Evolutionary conservation across 768 basidiomycete genomes (phyloP).

Genomic region (Lenzites betulinus): DNA sequence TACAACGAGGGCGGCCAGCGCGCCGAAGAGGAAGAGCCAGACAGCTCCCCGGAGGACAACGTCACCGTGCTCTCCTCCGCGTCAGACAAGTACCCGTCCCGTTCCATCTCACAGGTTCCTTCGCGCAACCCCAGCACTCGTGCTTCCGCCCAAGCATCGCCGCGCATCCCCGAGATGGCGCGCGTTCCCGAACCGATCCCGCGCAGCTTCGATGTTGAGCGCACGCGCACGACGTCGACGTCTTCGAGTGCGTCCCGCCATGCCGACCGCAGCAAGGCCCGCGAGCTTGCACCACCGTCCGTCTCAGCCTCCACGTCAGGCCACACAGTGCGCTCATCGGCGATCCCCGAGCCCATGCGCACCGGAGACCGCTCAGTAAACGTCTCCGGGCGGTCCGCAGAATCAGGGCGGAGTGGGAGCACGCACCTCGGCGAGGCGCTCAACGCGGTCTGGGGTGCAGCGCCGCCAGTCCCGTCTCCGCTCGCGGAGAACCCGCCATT

Average conservation of each 20-base stretch:
- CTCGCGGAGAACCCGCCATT: conserved; percentile 20
- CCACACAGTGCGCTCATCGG: conserved; percentile 25
- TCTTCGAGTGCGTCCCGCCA: conserved; percentile 20
- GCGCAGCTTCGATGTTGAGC: conserved; percentile 17
- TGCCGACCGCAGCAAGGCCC: conserved; percentile 30
- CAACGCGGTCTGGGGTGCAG: conserved; percentile 50
- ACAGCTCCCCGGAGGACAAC: conserved; percentile 68
- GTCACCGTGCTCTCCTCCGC: conserved; percentile 36
- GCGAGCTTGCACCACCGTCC: conserved; percentile 22
- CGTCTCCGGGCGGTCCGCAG: conserved; percentile 34
- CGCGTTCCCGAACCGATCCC: conserved; percentile 7
- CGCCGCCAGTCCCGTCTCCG: conserved; percentile 12
- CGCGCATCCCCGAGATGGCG: conserved; percentile 20
- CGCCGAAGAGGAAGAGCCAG: conserved; percentile 71
- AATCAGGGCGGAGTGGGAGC: conserved; percentile 35
- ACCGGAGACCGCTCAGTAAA: conserved; percentile 37
- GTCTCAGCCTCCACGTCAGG: background rate
- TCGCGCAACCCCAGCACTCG: conserved; percentile 45
- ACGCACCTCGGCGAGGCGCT: conserved; percentile 45
- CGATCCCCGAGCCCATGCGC: conserved; percentile 31
- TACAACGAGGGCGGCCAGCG: conserved; percentile 81
- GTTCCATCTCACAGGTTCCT: conserved; percentile 54
- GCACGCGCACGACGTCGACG: conserved; percentile 17
- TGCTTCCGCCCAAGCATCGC: conserved; percentile 32
- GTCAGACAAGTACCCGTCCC: conserved; percentile 46